These are phyloP conservation scores for Nitzschia putrida DNA, from an alignment of 108 stramenopile genomes.

Conservation along the genomic window DNA sequence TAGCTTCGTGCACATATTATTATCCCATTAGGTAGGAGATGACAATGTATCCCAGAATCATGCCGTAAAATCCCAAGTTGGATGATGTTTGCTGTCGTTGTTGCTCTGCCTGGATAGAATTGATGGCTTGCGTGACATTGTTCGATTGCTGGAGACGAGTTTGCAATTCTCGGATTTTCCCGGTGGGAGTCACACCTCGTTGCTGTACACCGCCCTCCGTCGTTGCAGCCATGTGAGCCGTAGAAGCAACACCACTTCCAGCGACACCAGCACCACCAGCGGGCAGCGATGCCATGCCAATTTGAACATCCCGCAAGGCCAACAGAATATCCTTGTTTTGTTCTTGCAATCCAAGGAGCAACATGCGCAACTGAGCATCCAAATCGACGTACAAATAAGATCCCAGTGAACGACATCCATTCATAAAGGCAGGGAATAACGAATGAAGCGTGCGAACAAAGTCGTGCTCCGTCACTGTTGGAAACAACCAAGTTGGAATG, in stretches of 20 bases:
- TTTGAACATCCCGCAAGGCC: slow-evolving; percentile 93
- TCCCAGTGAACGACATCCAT: slow-evolving; percentile 95
- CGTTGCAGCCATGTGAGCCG: slow-evolving; percentile 33
- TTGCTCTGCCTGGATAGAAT: slow-evolving; percentile 59
- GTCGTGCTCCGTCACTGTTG: slow-evolving; percentile 89
- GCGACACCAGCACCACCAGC: slow-evolving; percentile 54
- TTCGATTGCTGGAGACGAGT: slow-evolving; percentile 76
- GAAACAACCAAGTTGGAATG: slow-evolving; percentile 89
- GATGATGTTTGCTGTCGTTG: slow-evolving; percentile 63
- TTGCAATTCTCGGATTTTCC: slow-evolving; percentile 86
- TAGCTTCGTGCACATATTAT: background rate
- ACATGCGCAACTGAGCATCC: slow-evolving; percentile 86
- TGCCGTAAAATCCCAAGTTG: slow-evolving; percentile 83
- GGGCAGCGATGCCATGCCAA: slow-evolving; percentile 81
- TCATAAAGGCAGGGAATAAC: slow-evolving; percentile 97
- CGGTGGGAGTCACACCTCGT: slow-evolving; percentile 66
- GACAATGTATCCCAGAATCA: slow-evolving; percentile 91
- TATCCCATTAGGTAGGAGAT: slow-evolving; percentile 81
- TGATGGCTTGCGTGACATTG: slow-evolving; percentile 82
- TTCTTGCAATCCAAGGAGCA: slow-evolving; percentile 88
- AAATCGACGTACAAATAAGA: slow-evolving; percentile 91
- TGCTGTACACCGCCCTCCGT: slow-evolving; percentile 34
- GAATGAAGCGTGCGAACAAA: slow-evolving; percentile 87
- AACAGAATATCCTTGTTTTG: slow-evolving; percentile 93
- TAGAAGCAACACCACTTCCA: slow-evolving; percentile 45